phyloP scores from a whole-genome alignment of 176 grass and related monocot genomes.

The Pontederia paniculata region DNA sequence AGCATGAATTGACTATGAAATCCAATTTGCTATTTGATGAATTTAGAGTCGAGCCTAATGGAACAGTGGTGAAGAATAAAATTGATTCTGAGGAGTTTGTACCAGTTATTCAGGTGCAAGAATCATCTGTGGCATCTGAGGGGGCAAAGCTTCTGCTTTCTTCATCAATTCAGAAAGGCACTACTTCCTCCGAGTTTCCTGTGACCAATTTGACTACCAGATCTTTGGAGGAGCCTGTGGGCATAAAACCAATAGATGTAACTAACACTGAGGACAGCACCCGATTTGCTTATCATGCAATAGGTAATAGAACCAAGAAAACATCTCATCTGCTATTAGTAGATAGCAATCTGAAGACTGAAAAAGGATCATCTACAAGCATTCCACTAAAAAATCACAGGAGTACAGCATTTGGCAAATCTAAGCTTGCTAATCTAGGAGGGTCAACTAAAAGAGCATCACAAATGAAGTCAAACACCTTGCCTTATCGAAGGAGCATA shows the following conservation, averaged over 20 bases:
- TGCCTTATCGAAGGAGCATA: background rate
- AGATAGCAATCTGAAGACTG: background rate
- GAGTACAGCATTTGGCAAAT: background rate
- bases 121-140: background rate
- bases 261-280: background rate
- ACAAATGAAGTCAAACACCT: background rate
- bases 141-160: too few species aligned
- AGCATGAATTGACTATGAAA: too few species aligned
- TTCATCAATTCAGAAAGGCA: too few species aligned
- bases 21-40: background rate
- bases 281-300: background rate
- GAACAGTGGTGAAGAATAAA: background rate
- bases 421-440: background rate
- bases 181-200: too few species aligned
- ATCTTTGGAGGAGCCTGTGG: too few species aligned
- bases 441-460: conserved; percentile 5
- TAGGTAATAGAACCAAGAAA: background rate
- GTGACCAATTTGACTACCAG: too few species aligned
- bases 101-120: too few species aligned
- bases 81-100: background rate
- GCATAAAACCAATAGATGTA: background rate
- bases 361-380: background rate
- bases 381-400: background rate
- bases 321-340: background rate
- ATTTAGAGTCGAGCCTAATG: background rate